Conservation (phyloP, 2,329 filamentous ascomycete genomes). For the Didymella segeticola region DNA sequence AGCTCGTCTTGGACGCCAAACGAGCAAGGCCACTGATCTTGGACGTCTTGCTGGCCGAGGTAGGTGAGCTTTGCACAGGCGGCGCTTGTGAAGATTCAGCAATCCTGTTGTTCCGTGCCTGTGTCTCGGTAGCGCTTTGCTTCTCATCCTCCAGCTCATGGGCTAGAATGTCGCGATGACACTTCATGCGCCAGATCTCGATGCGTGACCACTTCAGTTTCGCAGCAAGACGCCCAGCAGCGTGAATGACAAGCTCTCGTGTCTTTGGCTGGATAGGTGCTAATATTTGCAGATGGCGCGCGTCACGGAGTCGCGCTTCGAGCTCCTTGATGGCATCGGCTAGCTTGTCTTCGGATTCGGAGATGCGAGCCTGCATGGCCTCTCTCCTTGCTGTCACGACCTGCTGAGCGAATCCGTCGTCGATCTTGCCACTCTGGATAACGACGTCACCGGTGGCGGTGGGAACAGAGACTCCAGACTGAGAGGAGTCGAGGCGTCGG, state of each 20-base stretch:
- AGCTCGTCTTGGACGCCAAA: conserved; percentile 48
- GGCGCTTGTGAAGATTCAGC: conserved; percentile 28
- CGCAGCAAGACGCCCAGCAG: conserved; percentile 82
- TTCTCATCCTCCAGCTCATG: conserved; percentile 85
- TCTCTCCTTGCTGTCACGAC: conserved; percentile 82
- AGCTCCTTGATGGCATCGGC: conserved; percentile 75
- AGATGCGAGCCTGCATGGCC: conserved; percentile 83
- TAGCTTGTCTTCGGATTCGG: conserved; percentile 81
- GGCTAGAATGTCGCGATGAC: conserved; percentile 85
- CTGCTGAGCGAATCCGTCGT: conserved; percentile 83
- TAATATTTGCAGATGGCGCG: conserved; percentile 85
- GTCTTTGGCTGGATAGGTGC: conserved; percentile 92
- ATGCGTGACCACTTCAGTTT: conserved; percentile 94
- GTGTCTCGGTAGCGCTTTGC: conserved; percentile 44
- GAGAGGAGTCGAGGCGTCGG: conserved; percentile 68
- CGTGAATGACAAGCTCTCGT: conserved; percentile 82
- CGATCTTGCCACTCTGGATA: conserved; percentile 74
- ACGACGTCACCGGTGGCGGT: conserved; percentile 76
- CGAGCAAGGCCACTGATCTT: conserved; percentile 44
- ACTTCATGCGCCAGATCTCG: conserved; percentile 90
- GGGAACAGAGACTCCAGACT: conserved; percentile 66
- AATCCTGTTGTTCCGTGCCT: conserved; percentile 36
- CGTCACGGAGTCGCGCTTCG: conserved; percentile 84
- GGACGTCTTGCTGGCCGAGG: conserved; percentile 34
- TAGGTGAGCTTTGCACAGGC: conserved; percentile 34